phyloP scores from a whole-genome alignment of 306 rosid genomes.

The Quercus alba region DNA sequence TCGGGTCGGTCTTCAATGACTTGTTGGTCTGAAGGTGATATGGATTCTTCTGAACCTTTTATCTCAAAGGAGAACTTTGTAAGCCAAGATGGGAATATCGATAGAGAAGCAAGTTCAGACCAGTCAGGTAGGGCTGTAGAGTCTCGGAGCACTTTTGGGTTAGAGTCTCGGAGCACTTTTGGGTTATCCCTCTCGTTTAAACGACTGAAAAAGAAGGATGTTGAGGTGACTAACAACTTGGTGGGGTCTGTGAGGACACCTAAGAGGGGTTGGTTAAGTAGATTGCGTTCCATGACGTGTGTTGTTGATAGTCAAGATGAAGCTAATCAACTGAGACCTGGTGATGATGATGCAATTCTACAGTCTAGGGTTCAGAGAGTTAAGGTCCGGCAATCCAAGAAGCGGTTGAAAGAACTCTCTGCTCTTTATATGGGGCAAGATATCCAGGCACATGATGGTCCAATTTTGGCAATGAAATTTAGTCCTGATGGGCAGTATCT shows the following conservation, averaged over 20 bases:
- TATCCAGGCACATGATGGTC: constrained; percentile 84
- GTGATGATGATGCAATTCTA: constrained; percentile 19
- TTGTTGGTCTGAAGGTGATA: constrained; percentile 21
- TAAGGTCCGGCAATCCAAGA: constrained; percentile 65
- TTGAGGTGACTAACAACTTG: constrained; percentile 17
- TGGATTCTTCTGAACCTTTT: constrained; percentile 30
- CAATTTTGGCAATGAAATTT: constrained; percentile 85
- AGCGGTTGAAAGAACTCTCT: constrained; percentile 75
- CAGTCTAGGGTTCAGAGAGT: constrained; percentile 58
- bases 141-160: constrained; percentile 20
- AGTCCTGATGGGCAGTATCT: constrained; percentile 95
- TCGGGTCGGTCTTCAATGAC: constrained; percentile 58
- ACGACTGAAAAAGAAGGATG: constrained; percentile 25
- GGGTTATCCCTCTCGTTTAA: constrained; percentile 36
- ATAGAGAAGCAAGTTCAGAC: constrained; percentile 26
- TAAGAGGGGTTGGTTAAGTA: constrained; percentile 62
- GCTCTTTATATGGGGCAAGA: constrained; percentile 88
- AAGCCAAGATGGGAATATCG: constrained; percentile 29
- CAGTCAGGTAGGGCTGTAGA: constrained; percentile 29
- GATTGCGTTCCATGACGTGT: constrained; percentile 66
- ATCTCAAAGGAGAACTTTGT: constrained; percentile 28
- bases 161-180: constrained; percentile 23
- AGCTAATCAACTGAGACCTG: constrained; percentile 24
- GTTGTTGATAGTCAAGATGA: constrained; percentile 43
- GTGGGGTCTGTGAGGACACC: constrained; percentile 15